phyloP scores from a whole-genome alignment of 2,329 filamentous ascomycete genomes.

The Calonectria pseudoreteaudii region DNA sequence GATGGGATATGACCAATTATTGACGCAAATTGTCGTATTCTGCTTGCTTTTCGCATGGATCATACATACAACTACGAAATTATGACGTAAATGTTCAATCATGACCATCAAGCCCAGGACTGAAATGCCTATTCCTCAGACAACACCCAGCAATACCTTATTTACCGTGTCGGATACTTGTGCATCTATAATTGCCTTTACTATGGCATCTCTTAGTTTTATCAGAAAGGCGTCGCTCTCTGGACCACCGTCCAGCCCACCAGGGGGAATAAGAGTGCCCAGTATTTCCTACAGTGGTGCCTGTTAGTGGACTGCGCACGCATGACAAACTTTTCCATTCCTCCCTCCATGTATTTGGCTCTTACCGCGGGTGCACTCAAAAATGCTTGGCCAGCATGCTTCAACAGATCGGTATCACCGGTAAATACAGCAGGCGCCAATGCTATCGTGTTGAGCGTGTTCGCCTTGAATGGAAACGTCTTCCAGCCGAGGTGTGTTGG shows the following conservation, averaged over 20 bases:
- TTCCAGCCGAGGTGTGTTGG: not conserved
- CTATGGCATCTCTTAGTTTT: not conserved
- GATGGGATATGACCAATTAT: not conserved
- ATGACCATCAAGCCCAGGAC: not conserved
- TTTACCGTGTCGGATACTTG: not conserved
- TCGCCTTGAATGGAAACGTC: not conserved
- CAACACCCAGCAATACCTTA: not conserved
- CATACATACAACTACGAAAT: not conserved
- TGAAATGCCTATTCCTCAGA: not conserved
- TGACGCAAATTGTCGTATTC: not conserved
- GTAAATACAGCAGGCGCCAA: not conserved
- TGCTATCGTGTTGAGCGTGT: not conserved
- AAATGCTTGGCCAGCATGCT: not conserved
- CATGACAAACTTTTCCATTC: not conserved
- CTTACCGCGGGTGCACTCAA: not conserved
- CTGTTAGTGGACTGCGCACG: not conserved
- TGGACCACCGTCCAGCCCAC: not conserved
- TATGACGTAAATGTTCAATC: not conserved
- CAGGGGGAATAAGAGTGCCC: not conserved
- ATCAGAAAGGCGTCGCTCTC: not conserved
- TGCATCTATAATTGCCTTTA: not conserved
- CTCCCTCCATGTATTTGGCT: not conserved
- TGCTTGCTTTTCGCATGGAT: not conserved
- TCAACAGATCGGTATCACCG: not conserved
- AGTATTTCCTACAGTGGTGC: not conserved